Base-by-base conservation (phyloP, 371 early-diverging fungal genomes). In the Nematocida ausubeli region DNA sequence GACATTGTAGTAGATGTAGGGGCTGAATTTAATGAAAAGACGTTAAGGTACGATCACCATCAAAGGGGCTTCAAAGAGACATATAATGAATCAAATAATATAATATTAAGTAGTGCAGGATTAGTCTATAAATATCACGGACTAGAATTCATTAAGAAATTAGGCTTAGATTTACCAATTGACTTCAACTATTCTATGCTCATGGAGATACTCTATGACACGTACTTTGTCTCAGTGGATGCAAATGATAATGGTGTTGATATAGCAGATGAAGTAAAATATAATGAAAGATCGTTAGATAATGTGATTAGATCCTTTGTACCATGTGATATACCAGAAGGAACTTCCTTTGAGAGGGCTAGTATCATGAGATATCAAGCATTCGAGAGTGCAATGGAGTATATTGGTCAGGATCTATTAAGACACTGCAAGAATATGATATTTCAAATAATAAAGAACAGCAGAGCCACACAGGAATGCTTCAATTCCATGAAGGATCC, bases 1-100 rank as follows among this genome's bases (percentile, higher is more conserved):
- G 92, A 92, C 80, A 89, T 94, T 69, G 92, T 97, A 26, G 94
- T 95, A 16, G 98, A 97, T 84, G 98, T 97, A 3, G 98, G 98
- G 52, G 93, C 92, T 56, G 91, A 90, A 26, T 96, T 93, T 85
- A 91, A 92, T 85, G 92, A 91, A 52, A 85, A 84, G 37, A 85
- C 82, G 34, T 85, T 89, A 66, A 88, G 92, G 34, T 97, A 89
- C 83, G 98, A 97, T 83, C 98, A 97, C 82, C 98, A 97, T 83
- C 95, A 95, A 88, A 90, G 93, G 71, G 92, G 90, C 26, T 97
- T 95, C 83, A 85, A 82, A 42, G 93, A 94, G 80, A 92, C 92
- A 51, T 95, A 93, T 85, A 89, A 89, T 56, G n/a, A 40, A 28
- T 86, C 84, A 30, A 90, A 91, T 82, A 72, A 78, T 55, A 92